phyloP scores from a whole-genome alignment of 352 stramenopile genomes.

The Globisporangium lucens region DNA sequence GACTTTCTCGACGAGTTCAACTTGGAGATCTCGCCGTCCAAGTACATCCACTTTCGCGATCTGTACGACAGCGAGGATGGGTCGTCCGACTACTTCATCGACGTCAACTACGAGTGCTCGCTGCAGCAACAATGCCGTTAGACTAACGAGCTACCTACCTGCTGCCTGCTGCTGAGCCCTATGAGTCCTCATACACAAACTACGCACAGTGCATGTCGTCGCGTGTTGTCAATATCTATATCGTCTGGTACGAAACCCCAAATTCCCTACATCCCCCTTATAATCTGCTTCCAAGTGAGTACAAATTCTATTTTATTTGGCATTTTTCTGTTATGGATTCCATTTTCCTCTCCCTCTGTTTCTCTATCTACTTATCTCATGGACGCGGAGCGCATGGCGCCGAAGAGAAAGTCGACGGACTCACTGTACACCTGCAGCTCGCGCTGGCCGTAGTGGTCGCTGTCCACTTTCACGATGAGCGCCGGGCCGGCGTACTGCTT shows the following conservation, averaged over 20 bases:
- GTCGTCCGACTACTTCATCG: constrained; percentile 58
- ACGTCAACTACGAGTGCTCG: constrained; percentile 62
- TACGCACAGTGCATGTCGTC: background rate
- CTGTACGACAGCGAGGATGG: constrained; percentile 49
- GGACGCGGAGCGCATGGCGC: constrained; percentile 31
- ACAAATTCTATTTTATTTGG: constrained; percentile 10
- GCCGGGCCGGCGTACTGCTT: constrained; percentile 55
- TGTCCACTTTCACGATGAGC: constrained; percentile 50
- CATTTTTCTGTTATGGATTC: background rate
- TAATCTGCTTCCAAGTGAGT: background rate
- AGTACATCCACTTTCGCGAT: constrained; percentile 63
- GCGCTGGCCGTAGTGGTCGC: constrained; percentile 62
- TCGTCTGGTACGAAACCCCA: background rate
- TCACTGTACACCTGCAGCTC: constrained; percentile 41
- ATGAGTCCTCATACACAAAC: background rate
- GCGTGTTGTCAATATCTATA: constrained; percentile 6
- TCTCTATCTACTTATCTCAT: constrained; percentile 17
- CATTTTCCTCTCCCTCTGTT: background rate
- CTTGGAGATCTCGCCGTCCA: constrained; percentile 43
- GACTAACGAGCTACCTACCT: background rate
- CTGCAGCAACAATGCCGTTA: constrained; percentile 10
- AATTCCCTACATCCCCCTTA: background rate
- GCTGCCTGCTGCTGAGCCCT: background rate
- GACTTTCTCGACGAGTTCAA: constrained; percentile 79
- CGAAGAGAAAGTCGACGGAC: constrained; percentile 65